Evolutionary conservation across 1,284 basidiomycete species (phyloP).

Genomic region (Papiliotrema fonsecae): DNA sequence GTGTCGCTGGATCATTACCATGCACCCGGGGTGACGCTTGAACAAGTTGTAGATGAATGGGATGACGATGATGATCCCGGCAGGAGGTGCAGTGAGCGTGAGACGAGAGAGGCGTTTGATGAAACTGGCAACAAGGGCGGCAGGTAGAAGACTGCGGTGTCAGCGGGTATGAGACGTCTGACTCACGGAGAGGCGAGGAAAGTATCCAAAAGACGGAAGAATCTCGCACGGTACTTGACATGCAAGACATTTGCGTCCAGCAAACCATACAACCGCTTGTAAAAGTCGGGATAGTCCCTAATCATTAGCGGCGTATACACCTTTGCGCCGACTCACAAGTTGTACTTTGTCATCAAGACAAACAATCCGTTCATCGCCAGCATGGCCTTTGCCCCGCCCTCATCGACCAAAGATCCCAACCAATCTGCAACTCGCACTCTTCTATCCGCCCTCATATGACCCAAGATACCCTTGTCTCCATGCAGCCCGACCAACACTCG

Average conservation of each 20-base stretch:
- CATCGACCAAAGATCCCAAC: constrained; percentile 81
- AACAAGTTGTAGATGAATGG: constrained; percentile 94
- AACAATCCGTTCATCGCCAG: constrained; percentile 89
- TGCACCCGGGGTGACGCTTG: constrained; percentile 84
- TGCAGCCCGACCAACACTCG: constrained; percentile 39
- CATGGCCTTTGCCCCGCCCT: constrained; percentile 79
- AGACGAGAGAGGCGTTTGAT: constrained; percentile 84
- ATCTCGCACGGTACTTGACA: constrained; percentile 84
- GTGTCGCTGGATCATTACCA: constrained; percentile 81
- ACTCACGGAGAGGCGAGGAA: constrained; percentile 86
- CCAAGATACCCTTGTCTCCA: constrained; percentile 42
- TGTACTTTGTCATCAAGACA: constrained; percentile 85
- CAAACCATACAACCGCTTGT: constrained; percentile 85
- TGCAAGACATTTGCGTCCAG: constrained; percentile 83
- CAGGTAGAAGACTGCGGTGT: constrained; percentile 69
- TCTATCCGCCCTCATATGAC: constrained; percentile 40
- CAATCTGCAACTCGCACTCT: constrained; percentile 87
- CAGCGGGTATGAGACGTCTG: not conserved
- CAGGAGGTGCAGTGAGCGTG: constrained; percentile 78
- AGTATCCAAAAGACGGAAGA: constrained; percentile 86
- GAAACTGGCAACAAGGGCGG: constrained; percentile 85
- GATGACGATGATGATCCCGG: constrained; percentile 82
- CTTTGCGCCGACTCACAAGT: constrained; percentile 61
- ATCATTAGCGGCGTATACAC: not conserved
- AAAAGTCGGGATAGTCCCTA: constrained; percentile 94